Percentiles rank a stretch among this genome's conserved stretches.
Conservation (phyloP, 176 grass and related monocot species). For the maize (Zea mays) region DNA sequence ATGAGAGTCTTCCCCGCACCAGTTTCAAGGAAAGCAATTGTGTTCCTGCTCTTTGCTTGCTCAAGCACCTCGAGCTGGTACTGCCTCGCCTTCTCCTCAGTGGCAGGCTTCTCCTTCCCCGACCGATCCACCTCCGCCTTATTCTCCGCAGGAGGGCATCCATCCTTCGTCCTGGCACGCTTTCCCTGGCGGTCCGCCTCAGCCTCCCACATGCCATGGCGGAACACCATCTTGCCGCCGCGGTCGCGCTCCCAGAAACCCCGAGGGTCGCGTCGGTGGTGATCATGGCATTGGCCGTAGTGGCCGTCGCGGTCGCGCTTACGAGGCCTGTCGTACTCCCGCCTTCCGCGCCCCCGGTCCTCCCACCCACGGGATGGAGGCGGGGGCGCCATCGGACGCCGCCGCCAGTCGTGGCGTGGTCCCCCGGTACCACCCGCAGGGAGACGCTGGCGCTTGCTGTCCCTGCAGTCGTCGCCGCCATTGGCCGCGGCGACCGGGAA, state of each 20-base stretch:
- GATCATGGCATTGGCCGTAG: slow-evolving; percentile 15
- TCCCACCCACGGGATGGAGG: slow-evolving; percentile 38
- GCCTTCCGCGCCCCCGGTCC: slow-evolving; percentile 47
- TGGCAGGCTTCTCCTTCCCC: slow-evolving; percentile 55
- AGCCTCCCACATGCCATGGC: slow-evolving; percentile 76
- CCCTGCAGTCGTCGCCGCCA: slow-evolving; percentile 47
- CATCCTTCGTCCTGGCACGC: slow-evolving; percentile 46
- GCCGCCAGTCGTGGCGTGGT: slow-evolving; percentile 31
- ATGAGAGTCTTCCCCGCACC: slow-evolving; percentile 92
- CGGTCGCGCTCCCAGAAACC: slow-evolving; percentile 93
- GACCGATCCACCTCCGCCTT: slow-evolving; percentile 27
- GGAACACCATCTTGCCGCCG: slow-evolving; percentile 83
- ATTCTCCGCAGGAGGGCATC: slow-evolving; percentile 38
- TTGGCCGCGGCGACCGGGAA: background rate
- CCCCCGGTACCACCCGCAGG: background rate
- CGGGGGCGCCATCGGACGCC: background rate
- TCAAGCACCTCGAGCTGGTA: slow-evolving; percentile 96
- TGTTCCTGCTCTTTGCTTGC: slow-evolving; percentile 93
- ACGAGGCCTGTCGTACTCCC: slow-evolving; percentile 55
- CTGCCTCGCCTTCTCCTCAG: slow-evolving; percentile 80
- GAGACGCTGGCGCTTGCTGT: slow-evolving; percentile 54
- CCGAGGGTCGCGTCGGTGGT: slow-evolving; percentile 56
- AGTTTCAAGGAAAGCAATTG: slow-evolving; percentile 89
- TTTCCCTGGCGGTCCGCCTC: slow-evolving; percentile 63
- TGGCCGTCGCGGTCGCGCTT: slow-evolving; percentile 68